A percentile compares a stretch with the other conserved stretches of the same genome.
Conservation (phyloP, 257 asterid genomes). For the Rubia yunnanensis region DNA sequence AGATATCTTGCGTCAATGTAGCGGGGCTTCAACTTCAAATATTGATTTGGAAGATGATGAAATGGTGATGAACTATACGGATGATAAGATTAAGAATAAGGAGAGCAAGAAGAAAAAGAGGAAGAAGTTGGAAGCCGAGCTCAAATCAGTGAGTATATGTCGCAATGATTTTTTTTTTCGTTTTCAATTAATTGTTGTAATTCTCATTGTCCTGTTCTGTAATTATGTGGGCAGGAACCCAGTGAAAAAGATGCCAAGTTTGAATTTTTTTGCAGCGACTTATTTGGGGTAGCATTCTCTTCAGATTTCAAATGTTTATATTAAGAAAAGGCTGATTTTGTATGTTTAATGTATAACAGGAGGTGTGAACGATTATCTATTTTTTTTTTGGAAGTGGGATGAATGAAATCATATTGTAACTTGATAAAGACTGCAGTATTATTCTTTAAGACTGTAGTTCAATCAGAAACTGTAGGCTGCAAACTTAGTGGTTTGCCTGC, state of each 20-base stretch:
- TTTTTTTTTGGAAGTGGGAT: neutral
- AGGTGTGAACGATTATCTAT: neutral
- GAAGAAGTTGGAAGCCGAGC: slow-evolving; percentile 26
- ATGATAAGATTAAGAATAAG: slow-evolving; percentile 31
- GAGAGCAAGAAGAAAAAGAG: slow-evolving; percentile 32
- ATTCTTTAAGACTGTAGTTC: neutral
- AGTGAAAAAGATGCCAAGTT: slow-evolving; percentile 40
- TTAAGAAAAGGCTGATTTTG: neutral
- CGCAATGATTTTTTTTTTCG: neutral
- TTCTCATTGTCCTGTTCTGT: neutral
- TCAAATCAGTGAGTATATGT: slow-evolving; percentile 27
- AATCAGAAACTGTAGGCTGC: neutral
- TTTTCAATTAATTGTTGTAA: neutral
- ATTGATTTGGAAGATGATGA: slow-evolving; percentile 11
- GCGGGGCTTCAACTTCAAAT: neutral
- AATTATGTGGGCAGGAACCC: slow-evolving; percentile 27
- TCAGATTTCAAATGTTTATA: neutral
- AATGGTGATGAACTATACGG: slow-evolving; percentile 25
- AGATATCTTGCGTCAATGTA: slow-evolving; percentile 32
- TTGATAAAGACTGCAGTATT: neutral
- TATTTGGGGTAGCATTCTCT: slow-evolving; percentile 38
- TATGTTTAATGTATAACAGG: no score
- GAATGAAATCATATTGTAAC: neutral
- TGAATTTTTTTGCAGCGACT: slow-evolving; percentile 50
- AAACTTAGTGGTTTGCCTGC: neutral